These are phyloP conservation scores for Phytomonas sp. DNA, from an alignment of 208 protist genomes.

Conservation along the genomic window DNA sequence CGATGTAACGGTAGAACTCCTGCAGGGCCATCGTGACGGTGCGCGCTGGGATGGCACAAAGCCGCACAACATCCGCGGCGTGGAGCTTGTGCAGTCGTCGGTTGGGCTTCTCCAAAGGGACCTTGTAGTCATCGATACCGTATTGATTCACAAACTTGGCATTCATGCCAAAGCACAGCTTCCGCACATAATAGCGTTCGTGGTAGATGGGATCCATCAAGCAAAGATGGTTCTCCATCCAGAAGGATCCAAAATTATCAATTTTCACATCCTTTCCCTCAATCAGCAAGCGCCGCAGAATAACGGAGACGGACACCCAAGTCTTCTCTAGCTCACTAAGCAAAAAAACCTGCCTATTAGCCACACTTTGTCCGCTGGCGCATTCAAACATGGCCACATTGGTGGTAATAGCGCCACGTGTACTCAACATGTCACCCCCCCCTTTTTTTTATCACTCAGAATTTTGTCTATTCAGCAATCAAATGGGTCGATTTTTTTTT, in stretches of 20 bases:
- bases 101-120: slow-evolving; percentile 25
- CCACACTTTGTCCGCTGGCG: slow-evolving; percentile 47
- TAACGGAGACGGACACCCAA: slow-evolving; percentile 57
- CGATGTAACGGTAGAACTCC: slow-evolving; percentile 79
- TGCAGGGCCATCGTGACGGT: slow-evolving; percentile 51
- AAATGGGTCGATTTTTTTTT: not conserved
- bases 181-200: slow-evolving; percentile 23
- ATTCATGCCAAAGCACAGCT: slow-evolving; percentile 40
- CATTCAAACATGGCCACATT: slow-evolving; percentile 78
- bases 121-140: slow-evolving; percentile 27
- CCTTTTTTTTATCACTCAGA: not conserved
- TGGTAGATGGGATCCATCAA: slow-evolving; percentile 24
- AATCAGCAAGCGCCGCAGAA: slow-evolving; percentile 50
- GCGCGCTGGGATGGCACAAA: slow-evolving; percentile 57
- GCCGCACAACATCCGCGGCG: slow-evolving; percentile 56
- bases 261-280: slow-evolving; percentile 56
- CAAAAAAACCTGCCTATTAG: slow-evolving; percentile 58
- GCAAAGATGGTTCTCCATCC: slow-evolving; percentile 37
- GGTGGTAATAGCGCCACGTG: slow-evolving; percentile 64
- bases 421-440: slow-evolving; percentile 40
- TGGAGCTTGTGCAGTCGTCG: slow-evolving; percentile 22
- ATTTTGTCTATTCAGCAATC: not conserved
- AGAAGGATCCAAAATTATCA: slow-evolving; percentile 55
- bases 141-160: slow-evolving; percentile 40
- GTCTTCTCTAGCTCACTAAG: slow-evolving; percentile 77